These are phyloP conservation scores for Phytopythium cucurbitacearum DNA, from an alignment of 352 stramenopile species.

Conservation along the genomic window DNA sequence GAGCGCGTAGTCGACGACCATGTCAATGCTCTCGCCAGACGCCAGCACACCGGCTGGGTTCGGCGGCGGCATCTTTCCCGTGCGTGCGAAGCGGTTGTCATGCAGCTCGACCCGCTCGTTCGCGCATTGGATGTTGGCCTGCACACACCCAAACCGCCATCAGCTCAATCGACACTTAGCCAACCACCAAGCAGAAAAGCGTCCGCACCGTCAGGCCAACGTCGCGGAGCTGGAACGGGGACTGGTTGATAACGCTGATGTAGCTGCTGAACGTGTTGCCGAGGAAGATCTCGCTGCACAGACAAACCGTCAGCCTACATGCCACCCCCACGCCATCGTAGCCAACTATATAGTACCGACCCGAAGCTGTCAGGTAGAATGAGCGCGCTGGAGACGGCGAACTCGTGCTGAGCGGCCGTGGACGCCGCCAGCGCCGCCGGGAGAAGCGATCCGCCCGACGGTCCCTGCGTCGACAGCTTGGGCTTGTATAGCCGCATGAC, in stretches of 20 bases:
- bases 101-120: slow-evolving; percentile 77
- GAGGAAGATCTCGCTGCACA: slow-evolving; percentile 86
- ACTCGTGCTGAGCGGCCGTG: slow-evolving; percentile 65
- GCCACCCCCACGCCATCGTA: no score
- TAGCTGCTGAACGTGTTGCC: slow-evolving; percentile 92
- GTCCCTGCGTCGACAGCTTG: slow-evolving; percentile 63
- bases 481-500: slow-evolving; percentile 92
- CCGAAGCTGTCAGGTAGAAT: slow-evolving; percentile 90
- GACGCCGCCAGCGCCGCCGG: slow-evolving; percentile 47
- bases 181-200: neutral
- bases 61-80: slow-evolving; percentile 52
- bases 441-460: slow-evolving; percentile 48
- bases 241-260: slow-evolving; percentile 91
- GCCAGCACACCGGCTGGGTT: slow-evolving; percentile 76
- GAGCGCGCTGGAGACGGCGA: slow-evolving; percentile 85
- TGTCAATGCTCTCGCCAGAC: slow-evolving; percentile 79
- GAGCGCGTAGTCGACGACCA: slow-evolving; percentile 90
- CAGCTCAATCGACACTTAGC: neutral
- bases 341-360: slow-evolving; percentile 15
- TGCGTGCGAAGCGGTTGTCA: slow-evolving; percentile 70
- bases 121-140: slow-evolving; percentile 84
- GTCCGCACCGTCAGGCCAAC: slow-evolving; percentile 53
- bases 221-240: slow-evolving; percentile 70
- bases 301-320: no score
- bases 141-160: neutral